Conservation (phyloP, 345 rosid species). For the Dipteronia dyeriana region DNA sequence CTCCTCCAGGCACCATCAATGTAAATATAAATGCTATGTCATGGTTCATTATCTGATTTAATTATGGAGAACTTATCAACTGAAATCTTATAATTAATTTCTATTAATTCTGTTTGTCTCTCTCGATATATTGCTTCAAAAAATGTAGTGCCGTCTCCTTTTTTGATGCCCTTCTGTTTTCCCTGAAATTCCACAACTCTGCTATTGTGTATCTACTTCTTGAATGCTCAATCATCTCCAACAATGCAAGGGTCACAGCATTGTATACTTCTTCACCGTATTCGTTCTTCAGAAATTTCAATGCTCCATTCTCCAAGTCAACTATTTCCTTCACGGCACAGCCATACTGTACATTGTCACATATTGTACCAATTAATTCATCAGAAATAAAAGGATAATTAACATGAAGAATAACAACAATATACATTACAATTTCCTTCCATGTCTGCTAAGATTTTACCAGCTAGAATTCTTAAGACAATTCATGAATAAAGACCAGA, state of each 20-base stretch:
- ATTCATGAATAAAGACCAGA: conserved; percentile 49
- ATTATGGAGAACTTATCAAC: too few species aligned
- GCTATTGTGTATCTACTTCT: conserved; percentile 40
- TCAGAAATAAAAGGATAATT: too few species aligned
- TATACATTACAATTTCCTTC: conserved; percentile 21
- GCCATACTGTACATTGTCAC: neutral
- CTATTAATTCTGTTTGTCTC: too few species aligned
- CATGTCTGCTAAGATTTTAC: conserved; percentile 29
- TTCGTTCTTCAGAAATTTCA: conserved; percentile 33
- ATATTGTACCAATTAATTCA: too few species aligned
- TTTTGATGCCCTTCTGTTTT: conserved; percentile 34
- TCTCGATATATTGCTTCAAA: too few species aligned
- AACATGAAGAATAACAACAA: too few species aligned
- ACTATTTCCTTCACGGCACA: neutral
- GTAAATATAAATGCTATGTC: too few species aligned
- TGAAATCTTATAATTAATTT: too few species aligned
- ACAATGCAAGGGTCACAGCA: conserved; percentile 34
- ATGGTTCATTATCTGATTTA: too few species aligned
- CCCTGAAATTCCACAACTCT: conserved; percentile 40
- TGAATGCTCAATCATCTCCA: conserved; percentile 37
- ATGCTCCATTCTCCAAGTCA: conserved; percentile 35
- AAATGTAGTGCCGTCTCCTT: conserved; percentile 27
- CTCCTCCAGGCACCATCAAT: too few species aligned
- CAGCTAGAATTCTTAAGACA: conserved; percentile 43
- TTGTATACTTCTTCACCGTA: conserved; percentile 32